Evolutionary conservation across 495 filamentous ascomycete genomes (phyloP).

Genomic region (Neurospora sp.): DNA sequence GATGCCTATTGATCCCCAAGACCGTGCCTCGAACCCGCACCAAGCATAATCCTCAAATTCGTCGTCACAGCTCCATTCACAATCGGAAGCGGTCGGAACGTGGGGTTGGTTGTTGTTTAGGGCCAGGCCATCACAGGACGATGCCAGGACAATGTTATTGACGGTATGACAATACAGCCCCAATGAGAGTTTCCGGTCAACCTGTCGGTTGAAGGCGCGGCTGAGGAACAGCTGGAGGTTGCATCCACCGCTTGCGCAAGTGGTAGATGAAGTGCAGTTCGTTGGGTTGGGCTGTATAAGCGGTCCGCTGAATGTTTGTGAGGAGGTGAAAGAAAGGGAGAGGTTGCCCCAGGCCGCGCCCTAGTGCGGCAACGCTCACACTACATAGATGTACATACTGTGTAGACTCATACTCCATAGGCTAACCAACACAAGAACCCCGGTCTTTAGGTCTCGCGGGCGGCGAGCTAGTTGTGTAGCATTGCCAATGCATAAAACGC

Average conservation of each 20-base stretch:
- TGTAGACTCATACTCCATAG: not conserved
- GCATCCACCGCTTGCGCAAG: slow-evolving; percentile 1
- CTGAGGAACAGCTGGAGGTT: slow-evolving; percentile 1
- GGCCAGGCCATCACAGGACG: slow-evolving; percentile 4
- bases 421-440: slow-evolving; percentile 6
- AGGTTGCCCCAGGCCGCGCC: not conserved
- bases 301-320: not conserved
- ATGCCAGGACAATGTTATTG: not conserved
- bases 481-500: slow-evolving; percentile 11
- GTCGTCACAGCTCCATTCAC: slow-evolving; percentile 23
- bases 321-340: not conserved
- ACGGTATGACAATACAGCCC: not conserved
- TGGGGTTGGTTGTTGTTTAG: slow-evolving; percentile 4
- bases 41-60: slow-evolving; percentile 10
- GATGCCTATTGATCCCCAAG: not conserved
- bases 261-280: not conserved
- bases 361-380: slow-evolving; percentile 1
- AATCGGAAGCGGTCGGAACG: not conserved
- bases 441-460: slow-evolving; percentile 1
- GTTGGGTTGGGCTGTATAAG: slow-evolving; percentile 1
- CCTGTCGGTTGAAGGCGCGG: slow-evolving; percentile 12
- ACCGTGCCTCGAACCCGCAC: slow-evolving; percentile 13
- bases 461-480: slow-evolving; percentile 3
- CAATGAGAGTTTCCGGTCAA: not conserved
- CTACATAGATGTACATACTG: not conserved